Conservation (phyloP, 208 protist genomes). For the Entamoeba moshkovskii region DNA sequence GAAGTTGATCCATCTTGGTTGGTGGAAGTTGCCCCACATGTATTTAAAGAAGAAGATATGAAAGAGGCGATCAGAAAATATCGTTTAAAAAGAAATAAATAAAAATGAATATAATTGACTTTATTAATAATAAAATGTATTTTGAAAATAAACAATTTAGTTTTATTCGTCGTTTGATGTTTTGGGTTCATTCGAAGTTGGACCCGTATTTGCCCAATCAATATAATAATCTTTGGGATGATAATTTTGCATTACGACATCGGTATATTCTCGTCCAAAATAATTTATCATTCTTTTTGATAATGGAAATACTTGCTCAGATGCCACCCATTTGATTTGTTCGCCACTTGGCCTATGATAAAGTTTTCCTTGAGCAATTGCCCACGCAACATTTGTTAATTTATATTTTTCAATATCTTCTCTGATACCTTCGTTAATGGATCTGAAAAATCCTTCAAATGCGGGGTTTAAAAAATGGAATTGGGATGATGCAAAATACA, state of each 20-base stretch:
- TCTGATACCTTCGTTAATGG: neutral
- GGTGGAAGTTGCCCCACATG: constrained; percentile 35
- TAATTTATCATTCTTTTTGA: neutral
- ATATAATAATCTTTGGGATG: neutral
- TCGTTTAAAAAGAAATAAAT: neutral
- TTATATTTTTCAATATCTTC: neutral
- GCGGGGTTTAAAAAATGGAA: neutral
- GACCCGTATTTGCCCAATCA: too few relatives aligned
- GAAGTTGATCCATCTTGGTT: constrained; percentile 39
- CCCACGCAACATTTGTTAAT: neutral
- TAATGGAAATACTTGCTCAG: neutral
- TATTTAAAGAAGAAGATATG: constrained; percentile 24
- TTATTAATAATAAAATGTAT: too few relatives aligned
- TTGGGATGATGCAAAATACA: neutral
- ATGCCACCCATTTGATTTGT: neutral
- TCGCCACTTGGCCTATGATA: neutral
- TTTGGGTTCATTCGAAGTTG: too few relatives aligned
- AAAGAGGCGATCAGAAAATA: neutral
- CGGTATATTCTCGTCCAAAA: neutral
- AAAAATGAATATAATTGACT: too few relatives aligned
- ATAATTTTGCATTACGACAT: neutral
- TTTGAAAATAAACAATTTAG: too few relatives aligned
- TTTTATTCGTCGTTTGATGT: too few relatives aligned
- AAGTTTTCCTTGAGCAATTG: neutral
- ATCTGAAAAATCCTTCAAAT: neutral